phyloP scores from a whole-genome alignment of 2,329 filamentous ascomycete species.

The Colletotrichum musae region DNA sequence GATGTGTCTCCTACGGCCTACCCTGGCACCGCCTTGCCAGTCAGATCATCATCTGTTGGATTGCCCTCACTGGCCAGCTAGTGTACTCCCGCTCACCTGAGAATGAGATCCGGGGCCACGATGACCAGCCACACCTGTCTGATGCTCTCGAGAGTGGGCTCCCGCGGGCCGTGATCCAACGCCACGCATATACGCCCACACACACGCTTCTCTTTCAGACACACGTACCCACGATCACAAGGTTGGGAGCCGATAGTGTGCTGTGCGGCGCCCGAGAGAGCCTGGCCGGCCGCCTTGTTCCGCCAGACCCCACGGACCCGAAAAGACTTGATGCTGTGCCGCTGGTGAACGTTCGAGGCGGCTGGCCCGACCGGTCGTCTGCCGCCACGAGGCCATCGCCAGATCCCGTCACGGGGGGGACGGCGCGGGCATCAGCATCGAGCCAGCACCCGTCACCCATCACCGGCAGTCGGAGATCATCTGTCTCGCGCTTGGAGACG shows the following conservation, averaged over 20 bases:
- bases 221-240: too few species aligned
- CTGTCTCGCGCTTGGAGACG: conserved; percentile 3
- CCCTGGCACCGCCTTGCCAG: conserved; percentile 14
- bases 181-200: conserved; percentile 11
- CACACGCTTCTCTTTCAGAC: too few species aligned
- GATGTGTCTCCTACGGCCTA: neutral
- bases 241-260: neutral
- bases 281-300: neutral
- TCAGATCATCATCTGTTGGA: conserved; percentile 9
- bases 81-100: conserved; percentile 9
- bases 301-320: neutral
- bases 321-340: neutral
- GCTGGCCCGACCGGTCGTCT: neutral
- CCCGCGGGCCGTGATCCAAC: conserved; percentile 32
- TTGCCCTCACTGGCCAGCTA: neutral
- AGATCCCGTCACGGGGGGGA: neutral
- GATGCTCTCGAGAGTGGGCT: neutral
- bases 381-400: neutral
- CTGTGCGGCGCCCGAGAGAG: neutral
- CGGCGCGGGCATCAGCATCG: neutral
- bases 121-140: conserved; percentile 11
- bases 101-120: neutral
- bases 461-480: neutral
- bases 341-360: conserved; percentile 3
- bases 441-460: too few species aligned